phyloP scores from a whole-genome alignment of 441 rosid species.

The Erysimum cheiri region DNA sequence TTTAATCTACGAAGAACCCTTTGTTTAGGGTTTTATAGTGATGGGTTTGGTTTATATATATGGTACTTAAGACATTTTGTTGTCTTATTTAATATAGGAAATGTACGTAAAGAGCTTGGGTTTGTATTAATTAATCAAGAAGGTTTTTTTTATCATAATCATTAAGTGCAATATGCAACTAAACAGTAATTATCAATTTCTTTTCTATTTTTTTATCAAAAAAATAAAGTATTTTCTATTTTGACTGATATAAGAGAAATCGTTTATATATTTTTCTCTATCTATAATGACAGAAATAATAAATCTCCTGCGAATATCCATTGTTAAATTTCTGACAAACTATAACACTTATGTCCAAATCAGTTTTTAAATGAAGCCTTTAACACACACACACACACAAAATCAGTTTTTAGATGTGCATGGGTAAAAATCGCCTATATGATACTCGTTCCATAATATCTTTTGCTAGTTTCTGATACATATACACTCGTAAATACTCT shows the following conservation, averaged over 20 bases:
- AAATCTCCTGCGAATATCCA: neutral
- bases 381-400: too few relatives aligned
- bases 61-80: conserved; percentile 33
- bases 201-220: neutral
- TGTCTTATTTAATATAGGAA: conserved; percentile 37
- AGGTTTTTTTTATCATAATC: neutral
- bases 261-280: too few relatives aligned
- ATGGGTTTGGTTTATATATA: conserved; percentile 36
- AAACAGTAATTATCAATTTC: neutral
- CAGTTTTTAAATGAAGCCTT: neutral
- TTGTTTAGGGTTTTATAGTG: conserved; percentile 41
- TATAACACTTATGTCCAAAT: neutral
- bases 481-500: neutral
- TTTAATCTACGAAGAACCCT: conserved; percentile 41
- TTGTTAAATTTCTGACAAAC: conserved; percentile 1
- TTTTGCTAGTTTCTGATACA: neutral
- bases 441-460: neutral
- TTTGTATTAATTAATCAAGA: conserved; percentile 34
- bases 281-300: neutral
- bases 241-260: too few relatives aligned
- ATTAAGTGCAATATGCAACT: conserved; percentile 1
- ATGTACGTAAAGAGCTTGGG: conserved; percentile 41
- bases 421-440: neutral
- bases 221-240: too few relatives aligned
- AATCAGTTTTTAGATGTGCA: conserved; percentile 10